Conservation (phyloP, 257 asterid species). For the Thymus mandschuricus region DNA sequence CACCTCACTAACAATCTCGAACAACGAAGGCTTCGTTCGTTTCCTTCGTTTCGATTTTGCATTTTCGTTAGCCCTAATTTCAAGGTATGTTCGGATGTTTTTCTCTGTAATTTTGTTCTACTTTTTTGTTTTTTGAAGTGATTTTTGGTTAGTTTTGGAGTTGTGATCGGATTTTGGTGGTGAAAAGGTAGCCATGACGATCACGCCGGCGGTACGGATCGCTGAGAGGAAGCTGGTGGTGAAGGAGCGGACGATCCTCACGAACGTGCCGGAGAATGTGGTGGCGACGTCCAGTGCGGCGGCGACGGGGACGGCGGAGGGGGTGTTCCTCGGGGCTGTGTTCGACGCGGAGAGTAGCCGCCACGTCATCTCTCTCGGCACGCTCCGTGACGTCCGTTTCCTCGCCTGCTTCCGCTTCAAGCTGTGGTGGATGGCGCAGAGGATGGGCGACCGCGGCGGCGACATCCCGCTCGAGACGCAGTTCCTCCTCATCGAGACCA, state of each 20-base stretch:
- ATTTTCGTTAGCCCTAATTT: not conserved
- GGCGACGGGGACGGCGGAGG: conserved; percentile 35
- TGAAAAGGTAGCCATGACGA: conserved; percentile 42
- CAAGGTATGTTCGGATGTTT: conserved; percentile 14
- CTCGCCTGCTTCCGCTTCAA: conserved; percentile 84
- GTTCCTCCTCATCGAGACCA: conserved; percentile 66
- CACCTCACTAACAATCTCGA: too few species aligned
- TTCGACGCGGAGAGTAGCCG: conserved; percentile 48
- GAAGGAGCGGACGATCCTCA: conserved; percentile 45
- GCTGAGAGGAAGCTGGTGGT: conserved; percentile 48
- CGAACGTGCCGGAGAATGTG: conserved; percentile 53
- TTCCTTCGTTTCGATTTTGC: not conserved
- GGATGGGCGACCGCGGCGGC: conserved; percentile 77
- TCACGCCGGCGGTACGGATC: conserved; percentile 50
- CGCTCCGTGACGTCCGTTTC: conserved; percentile 62
- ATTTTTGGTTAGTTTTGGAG: not conserved
- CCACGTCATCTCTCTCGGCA: conserved; percentile 52
- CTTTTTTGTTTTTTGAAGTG: not conserved
- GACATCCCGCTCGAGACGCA: conserved; percentile 85
- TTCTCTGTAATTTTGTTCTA: not conserved
- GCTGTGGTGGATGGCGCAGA: conserved; percentile 96
- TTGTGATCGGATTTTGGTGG: not conserved
- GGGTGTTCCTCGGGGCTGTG: conserved; percentile 52
- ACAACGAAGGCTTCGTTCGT: not conserved
- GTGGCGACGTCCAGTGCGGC: conserved; percentile 51